Conservation (phyloP, 1,284 basidiomycete species). For the Cystobasidiaceae sp. region DNA sequence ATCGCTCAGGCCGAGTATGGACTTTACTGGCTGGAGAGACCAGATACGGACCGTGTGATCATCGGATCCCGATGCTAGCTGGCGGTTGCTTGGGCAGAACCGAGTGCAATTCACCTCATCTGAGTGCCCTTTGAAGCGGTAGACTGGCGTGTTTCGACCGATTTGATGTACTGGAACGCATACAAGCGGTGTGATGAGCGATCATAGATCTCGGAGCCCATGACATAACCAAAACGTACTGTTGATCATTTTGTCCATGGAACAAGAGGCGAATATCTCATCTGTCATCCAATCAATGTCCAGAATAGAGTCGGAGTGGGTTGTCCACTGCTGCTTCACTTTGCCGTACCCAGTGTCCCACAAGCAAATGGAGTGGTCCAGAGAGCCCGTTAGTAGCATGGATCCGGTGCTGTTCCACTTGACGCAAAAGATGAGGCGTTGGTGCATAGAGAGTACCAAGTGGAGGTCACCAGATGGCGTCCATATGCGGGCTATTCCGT, state of each 20-base stretch:
- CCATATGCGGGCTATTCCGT: conserved; percentile 57
- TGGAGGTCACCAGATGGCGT: conserved; percentile 46
- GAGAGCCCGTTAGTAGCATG: conserved; percentile 38
- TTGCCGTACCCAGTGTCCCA: conserved; percentile 42
- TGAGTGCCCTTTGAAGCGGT: conserved; percentile 57
- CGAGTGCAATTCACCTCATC: conserved; percentile 74
- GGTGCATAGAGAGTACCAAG: conserved; percentile 43
- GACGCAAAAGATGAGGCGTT: conserved; percentile 38
- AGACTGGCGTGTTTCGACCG: conserved; percentile 34
- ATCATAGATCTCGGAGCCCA: too few relatives aligned
- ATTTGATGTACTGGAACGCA: conserved; percentile 34
- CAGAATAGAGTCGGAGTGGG: conserved; percentile 60
- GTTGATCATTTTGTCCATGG: conserved; percentile 55
- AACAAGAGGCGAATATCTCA: conserved; percentile 64
- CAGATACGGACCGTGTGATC: conserved; percentile 71
- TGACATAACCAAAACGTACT: conserved; percentile 27
- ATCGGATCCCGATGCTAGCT: conserved; percentile 71
- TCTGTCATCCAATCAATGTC: conserved; percentile 75
- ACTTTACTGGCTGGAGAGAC: conserved; percentile 51
- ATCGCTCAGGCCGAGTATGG: background rate
- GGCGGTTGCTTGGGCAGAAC: conserved; percentile 60
- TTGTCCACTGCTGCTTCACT: conserved; percentile 40
- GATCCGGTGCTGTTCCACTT: conserved; percentile 39
- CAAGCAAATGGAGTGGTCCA: conserved; percentile 40
- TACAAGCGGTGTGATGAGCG: too few relatives aligned